Evolutionary conservation across 148 eudicot species (phyloP), one percentile per base, ranked within the genome.

Genomic region (Salicornia ramosissima): DNA sequence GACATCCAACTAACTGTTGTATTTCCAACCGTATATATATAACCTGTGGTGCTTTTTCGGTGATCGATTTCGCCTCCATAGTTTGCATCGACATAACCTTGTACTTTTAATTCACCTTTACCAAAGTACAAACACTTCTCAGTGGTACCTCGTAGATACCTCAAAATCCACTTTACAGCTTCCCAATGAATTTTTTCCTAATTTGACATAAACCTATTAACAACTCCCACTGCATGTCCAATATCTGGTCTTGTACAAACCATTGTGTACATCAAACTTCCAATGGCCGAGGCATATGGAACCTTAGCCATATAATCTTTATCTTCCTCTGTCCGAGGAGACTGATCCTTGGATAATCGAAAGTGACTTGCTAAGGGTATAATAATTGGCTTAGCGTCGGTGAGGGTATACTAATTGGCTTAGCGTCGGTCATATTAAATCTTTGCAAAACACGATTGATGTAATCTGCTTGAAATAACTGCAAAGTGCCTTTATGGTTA

Each of bases 231-330:
- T 50, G 46, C 73, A 39, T 76, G 71, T 28, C 70, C 49, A 45
- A 76, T 66, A 62, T 76, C 59, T n/a, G 67, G 74, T 33, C 75
- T 57, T 9, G 68, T 77, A 25, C 72, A 64, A 12, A 70, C 74
- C 74, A 76, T 76, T 42, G 70, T 51, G 36, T 76, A 76, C 74
- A 70, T 56, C 21, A 80, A 31, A 31, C 69, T 77, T 19, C 80
- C 81, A 22, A 77, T 68, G 1, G 43, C 65, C 26, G 63, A 58
- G 51, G 83, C 68, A 58, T 77, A 80, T 2, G 68, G 71, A 33
- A 73, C 64, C 21, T 62, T 53, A 12, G 67, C 55, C 68, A 80
- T 77, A 12, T 68, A 34, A 4, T 49, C 69, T 28, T 49, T n/a
- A 31, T 77, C 80, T 49, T 49, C 77, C 16, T 69, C 28, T 0